Percentiles rank a stretch among this genome's conserved stretches.
These are phyloP conservation scores for Carex cristatella DNA, from an alignment of 176 grass and related monocot genomes.

Conservation along the genomic window DNA sequence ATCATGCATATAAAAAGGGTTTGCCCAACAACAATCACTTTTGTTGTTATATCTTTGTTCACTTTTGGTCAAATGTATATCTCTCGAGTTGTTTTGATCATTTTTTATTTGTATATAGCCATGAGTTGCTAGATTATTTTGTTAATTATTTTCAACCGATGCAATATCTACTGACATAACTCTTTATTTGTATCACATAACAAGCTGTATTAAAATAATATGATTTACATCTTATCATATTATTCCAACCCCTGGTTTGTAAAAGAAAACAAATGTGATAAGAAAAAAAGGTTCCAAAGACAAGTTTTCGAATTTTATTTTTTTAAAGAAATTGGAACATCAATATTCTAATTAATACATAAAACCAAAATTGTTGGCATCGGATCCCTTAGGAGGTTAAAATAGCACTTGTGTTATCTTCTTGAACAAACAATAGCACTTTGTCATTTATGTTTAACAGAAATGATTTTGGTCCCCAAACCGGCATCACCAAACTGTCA, in stretches of 20 bases:
- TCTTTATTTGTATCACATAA: too few relatives aligned
- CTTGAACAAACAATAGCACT: constrained; percentile 11
- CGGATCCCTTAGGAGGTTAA: not conserved
- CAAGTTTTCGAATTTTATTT: not conserved
- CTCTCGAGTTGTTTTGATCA: too few relatives aligned
- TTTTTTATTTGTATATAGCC: not conserved
- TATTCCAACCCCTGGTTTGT: not conserved
- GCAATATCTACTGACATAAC: too few relatives aligned
- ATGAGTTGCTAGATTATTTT: not conserved
- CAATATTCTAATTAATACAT: not conserved
- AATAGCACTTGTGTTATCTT: constrained; percentile 1
- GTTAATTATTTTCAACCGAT: too few relatives aligned
- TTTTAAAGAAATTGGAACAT: not conserved
- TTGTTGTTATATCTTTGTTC: too few relatives aligned
- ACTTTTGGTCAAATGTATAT: too few relatives aligned
- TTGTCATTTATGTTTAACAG: not conserved
- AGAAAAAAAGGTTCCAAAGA: not conserved
- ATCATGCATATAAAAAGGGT: not conserved
- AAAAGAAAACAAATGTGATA: not conserved
- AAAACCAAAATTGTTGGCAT: constrained; percentile 13
- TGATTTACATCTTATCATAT: not conserved
- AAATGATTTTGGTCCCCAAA: not conserved
- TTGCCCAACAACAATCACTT: not conserved
- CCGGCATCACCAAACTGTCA: not conserved
- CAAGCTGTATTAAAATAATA: not conserved